Base-by-base conservation (phyloP, 1,284 basidiomycete genomes). In the Tremellales sp. region DNA sequence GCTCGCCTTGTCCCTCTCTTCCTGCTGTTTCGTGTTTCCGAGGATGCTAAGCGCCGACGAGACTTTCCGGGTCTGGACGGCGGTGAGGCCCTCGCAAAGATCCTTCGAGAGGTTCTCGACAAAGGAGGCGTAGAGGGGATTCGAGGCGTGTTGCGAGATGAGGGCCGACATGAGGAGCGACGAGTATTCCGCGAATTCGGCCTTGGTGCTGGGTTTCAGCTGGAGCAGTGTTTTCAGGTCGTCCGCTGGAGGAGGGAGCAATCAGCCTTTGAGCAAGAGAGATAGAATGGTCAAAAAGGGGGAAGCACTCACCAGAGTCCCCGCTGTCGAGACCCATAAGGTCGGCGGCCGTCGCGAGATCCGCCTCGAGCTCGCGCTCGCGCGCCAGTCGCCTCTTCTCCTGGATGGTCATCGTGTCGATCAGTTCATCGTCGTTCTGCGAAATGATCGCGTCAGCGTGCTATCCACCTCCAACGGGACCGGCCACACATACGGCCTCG, bases 11-110 rank as follows among this genome's bases (percentile, higher is more conserved):
- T 91, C 89, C 51, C 84, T 77, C 66, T 84, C 81, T 68, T 90
- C 88, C 71, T 82, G 87, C 75, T 92, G 88, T 75, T 97, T 97
- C 75, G 92, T 89, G 66, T 93, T 94, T 41, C 89, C 86, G 10
- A 95, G 76, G 2, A 87, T 84, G 16, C 86, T 88, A 44, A 97
- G 75, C 13, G 76, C 81, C 45, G 82, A 86, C 3, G 88, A 87
- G 2, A 81, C 85, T 68, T 93, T 93, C 55, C 89, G 81, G 27
- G 90, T 84, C 63, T 97, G 91, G 42, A 90, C 82, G 54, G 93
- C 90, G 53, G 83, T 85, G 43, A 95, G 77, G 12, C 86, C 81
- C 51, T 76, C 72, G 3, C 84, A 83, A 16, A 93, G 73, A 48
- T 82, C 81, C 49, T 84, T 83, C 16, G 81, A 81, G 57, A 90